These are phyloP conservation scores for Chloroidium sp. DNA, from an alignment of 163 green algal species.

Conservation along the genomic window DNA sequence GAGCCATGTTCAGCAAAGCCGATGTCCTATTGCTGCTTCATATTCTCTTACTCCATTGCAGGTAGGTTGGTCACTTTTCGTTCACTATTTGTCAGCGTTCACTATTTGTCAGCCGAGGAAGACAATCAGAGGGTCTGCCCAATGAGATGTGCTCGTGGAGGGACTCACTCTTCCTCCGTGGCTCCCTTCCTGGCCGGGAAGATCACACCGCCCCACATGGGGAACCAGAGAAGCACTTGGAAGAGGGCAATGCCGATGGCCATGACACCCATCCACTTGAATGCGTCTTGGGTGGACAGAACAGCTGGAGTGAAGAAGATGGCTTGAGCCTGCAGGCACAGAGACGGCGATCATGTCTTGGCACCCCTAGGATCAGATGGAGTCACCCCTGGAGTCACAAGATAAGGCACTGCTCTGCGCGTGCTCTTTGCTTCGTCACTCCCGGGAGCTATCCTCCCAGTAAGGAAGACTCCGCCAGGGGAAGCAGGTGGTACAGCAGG, in stretches of 20 bases:
- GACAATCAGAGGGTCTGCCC: background rate
- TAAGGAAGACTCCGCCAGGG: too few species aligned
- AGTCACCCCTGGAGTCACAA: too few species aligned
- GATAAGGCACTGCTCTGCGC: too few species aligned
- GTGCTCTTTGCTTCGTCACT: too few species aligned
- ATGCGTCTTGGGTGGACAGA: slow-evolving; percentile 15
- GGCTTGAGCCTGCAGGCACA: slow-evolving; percentile 2
- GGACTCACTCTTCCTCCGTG: slow-evolving; percentile 67
- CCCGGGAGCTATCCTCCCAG: too few species aligned
- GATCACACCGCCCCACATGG: slow-evolving; percentile 75
- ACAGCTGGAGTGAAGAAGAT: slow-evolving; percentile 6
- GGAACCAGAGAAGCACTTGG: slow-evolving; percentile 51
- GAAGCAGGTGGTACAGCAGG: too few species aligned
- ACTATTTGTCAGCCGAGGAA: too few species aligned
- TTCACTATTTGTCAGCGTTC: too few species aligned
- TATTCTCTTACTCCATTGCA: too few species aligned
- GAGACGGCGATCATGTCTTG: slow-evolving; percentile 7
- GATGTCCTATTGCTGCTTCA: too few species aligned
- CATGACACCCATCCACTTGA: slow-evolving; percentile 70
- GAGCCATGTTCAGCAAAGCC: background rate
- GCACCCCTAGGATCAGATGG: too few species aligned
- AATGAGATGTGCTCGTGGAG: background rate
- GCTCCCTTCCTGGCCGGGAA: slow-evolving; percentile 35
- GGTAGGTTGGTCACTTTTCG: too few species aligned
- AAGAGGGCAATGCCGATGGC: slow-evolving; percentile 55